Base-by-base conservation (phyloP, 331 rosid genomes). In the Quercus tomentella region DNA sequence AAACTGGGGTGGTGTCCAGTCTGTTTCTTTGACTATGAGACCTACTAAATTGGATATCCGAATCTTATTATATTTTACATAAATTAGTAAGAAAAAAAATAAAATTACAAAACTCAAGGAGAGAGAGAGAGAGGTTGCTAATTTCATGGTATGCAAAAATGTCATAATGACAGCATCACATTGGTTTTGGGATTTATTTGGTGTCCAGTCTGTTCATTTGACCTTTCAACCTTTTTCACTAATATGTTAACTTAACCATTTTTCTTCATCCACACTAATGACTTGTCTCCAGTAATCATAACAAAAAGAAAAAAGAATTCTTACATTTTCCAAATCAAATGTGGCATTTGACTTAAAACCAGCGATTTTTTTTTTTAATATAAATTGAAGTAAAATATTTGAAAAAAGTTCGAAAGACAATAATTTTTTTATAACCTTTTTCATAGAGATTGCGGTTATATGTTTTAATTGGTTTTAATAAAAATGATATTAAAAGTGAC, bases 1-100 rank as follows among this genome's bases (percentile, higher is more conserved):
- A 74, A 75, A 81, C 16, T 30, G 68, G 41, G 65, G 65, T 52
- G 84, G 88, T 76, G 76, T 83, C 86, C 83, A 54, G 89, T 82
- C 93, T 83, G 88, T 82, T 77, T 80, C 88, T 82, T 86, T 86
- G 86, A 82, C 86, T 70, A 78, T 69, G 54, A 75, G 65, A 81
- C 83, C 79, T 62, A 79, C 82, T 81, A 82, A 74, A 79, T 74
- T 74, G 79, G 87, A 79, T 62, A 74, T 77, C 79, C 26, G 76
- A 79, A 83, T 84, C 81, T 71, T 72, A 71, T 52, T 0, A 14
- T 41, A 41, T 41, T 41, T 41, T 78, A 43, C 74, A 70, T 81
- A 75, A 23, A 75, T 2, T 7, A 6, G 60, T 49, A 49, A 49
- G 65, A 33, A 79, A 6, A 77, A 52, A 69, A 70, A 76, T 73